phyloP scores from a whole-genome alignment of 257 asterid genomes.

The Scutellaria baicalensis region DNA sequence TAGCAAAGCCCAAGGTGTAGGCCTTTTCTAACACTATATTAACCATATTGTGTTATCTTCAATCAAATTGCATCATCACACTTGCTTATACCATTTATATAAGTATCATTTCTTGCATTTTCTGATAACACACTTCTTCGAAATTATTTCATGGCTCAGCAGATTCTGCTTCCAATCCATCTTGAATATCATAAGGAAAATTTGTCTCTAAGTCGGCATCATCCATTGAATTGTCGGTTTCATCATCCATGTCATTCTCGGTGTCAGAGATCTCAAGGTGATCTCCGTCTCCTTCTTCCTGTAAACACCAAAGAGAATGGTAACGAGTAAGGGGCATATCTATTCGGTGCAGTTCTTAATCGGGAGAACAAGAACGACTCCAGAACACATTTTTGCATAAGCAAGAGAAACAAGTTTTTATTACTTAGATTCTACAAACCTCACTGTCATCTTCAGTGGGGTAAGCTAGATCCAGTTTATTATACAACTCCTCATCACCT shows the following conservation, averaged over 20 bases:
- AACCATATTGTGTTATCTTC: not conserved
- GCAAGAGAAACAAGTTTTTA: not conserved
- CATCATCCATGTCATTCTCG: conserved; percentile 24
- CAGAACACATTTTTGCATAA: not conserved
- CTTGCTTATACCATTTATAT: not conserved
- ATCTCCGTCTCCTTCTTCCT: conserved; percentile 52
- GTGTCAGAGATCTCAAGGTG: conserved; percentile 29
- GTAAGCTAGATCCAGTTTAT: conserved; percentile 60
- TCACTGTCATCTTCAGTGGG: conserved; percentile 70
- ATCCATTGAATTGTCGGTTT: conserved; percentile 7
- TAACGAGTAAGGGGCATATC: not conserved
- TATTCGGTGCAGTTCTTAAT: not conserved
- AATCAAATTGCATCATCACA: not conserved
- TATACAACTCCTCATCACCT: conserved; percentile 62
- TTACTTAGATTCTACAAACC: conserved; percentile 31
- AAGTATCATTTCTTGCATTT: not conserved
- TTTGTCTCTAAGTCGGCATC: conserved; percentile 24
- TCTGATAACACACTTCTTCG: not conserved
- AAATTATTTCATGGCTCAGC: not conserved
- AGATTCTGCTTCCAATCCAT: conserved; percentile 36
- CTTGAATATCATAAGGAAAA: conserved; percentile 26
- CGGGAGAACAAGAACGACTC: not conserved
- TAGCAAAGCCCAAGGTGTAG: not conserved
- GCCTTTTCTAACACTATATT: not conserved
- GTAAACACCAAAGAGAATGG: not conserved